These are phyloP conservation scores for Neurospora discreta DNA, from an alignment of 495 filamentous ascomycete genomes.

Conservation along the genomic window DNA sequence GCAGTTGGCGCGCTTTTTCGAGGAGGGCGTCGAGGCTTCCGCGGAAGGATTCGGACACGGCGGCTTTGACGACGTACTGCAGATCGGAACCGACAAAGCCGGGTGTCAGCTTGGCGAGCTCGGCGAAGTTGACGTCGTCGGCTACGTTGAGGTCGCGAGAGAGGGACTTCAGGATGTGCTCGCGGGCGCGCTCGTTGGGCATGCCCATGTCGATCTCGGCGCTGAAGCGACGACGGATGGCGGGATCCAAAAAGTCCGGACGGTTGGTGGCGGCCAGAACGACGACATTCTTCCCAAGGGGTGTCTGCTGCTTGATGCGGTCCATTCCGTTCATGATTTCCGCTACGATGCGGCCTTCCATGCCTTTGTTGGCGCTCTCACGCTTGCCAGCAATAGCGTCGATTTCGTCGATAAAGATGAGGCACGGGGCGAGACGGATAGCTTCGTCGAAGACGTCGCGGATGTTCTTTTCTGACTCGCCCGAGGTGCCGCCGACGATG, in stretches of 20 bases:
- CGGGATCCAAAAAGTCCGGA: conserved; percentile 81
- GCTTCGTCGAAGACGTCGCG: conserved; percentile 87
- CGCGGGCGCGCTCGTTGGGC: conserved; percentile 71
- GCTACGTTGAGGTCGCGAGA: conserved; percentile 58
- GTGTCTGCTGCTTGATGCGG: conserved; percentile 68
- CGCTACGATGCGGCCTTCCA: conserved; percentile 94
- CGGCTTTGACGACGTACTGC: conserved; percentile 54
- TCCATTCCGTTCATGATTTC: conserved; percentile 87
- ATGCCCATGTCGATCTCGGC: conserved; percentile 94
- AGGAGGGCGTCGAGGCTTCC: conserved; percentile 15
- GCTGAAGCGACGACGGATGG: conserved; percentile 77
- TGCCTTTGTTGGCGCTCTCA: conserved; percentile 88
- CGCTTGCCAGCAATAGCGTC: conserved; percentile 92
- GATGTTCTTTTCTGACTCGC: conserved; percentile 91
- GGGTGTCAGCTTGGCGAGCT: conserved; percentile 80
- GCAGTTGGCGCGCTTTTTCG: conserved; percentile 9
- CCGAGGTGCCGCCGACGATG: conserved; percentile 87
- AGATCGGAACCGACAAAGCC: conserved; percentile 96
- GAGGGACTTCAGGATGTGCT: conserved; percentile 72
- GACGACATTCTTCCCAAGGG: conserved; percentile 78
- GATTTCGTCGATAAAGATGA: conserved; percentile 95
- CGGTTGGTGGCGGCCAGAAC: conserved; percentile 90
- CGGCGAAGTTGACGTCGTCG: conserved; percentile 63
- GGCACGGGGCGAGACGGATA: conserved; percentile 73
- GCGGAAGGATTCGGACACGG: conserved; percentile 16